phyloP scores from a whole-genome alignment of 495 filamentous ascomycete species.

The Aspergillus panamensis region DNA sequence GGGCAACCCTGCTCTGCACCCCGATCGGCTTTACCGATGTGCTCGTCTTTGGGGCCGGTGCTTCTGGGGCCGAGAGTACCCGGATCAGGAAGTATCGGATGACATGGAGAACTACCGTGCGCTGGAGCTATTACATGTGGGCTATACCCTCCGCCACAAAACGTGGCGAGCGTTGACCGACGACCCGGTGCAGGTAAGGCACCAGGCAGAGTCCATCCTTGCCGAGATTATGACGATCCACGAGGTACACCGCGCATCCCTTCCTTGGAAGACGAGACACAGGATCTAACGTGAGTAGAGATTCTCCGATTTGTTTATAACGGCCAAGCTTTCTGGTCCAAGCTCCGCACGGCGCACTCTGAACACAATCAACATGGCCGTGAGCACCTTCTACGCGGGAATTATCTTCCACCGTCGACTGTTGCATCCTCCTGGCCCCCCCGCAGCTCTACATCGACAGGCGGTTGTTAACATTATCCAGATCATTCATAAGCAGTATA shows the following conservation, averaged over 20 bases:
- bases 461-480: constrained; percentile 36
- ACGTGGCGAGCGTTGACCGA: constrained; percentile 40
- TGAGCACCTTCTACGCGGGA: constrained; percentile 43
- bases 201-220: constrained; percentile 33
- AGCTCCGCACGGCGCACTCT: constrained; percentile 39
- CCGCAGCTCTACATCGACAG: constrained; percentile 31
- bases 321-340: constrained; percentile 36
- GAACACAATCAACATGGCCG: constrained; percentile 48
- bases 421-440: constrained; percentile 24
- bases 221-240: constrained; percentile 33
- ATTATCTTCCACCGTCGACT: constrained; percentile 43
- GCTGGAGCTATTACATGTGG: constrained; percentile 37
- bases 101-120: constrained; percentile 49
- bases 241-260: constrained; percentile 27
- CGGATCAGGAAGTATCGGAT: constrained; percentile 44
- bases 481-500: constrained; percentile 38
- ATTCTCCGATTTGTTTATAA: constrained; percentile 44
- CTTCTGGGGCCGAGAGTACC: constrained; percentile 46
- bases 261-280: neutral
- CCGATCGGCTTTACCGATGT: constrained; percentile 38
- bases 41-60: constrained; percentile 44
- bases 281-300: constrained; percentile 24
- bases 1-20: constrained; percentile 36
- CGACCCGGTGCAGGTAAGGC: constrained; percentile 25
- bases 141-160: constrained; percentile 35